phyloP scores from a whole-genome alignment of 768 basidiomycete species.

The Kwoniella sp. region DNA sequence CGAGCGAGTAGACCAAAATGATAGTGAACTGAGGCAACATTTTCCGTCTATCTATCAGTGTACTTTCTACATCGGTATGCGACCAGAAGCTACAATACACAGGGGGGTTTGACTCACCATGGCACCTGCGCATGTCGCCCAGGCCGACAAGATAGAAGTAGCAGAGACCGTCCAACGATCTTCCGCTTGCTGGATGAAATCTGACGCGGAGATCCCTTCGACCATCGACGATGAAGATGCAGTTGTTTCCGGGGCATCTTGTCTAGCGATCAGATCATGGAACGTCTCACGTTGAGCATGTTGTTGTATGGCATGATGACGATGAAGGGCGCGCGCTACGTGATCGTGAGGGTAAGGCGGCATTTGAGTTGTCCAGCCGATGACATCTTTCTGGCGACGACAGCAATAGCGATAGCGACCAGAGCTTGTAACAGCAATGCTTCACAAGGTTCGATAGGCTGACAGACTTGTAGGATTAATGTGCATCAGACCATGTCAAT shows the following conservation, averaged over 20 bases:
- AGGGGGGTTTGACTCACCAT: conserved; percentile 31
- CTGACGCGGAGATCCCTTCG: conserved; percentile 16
- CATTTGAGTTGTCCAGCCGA: background rate
- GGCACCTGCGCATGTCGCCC: conserved; percentile 34
- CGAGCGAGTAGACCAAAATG: conserved; percentile 28
- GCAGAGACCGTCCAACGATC: conserved; percentile 42
- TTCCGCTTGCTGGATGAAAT: conserved; percentile 40
- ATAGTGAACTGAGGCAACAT: conserved; percentile 23
- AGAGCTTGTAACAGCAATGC: too few species aligned
- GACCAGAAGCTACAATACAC: background rate
- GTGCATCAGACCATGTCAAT: too few species aligned
- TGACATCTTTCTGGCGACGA: background rate
- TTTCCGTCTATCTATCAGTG: background rate
- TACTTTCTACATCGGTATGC: background rate
- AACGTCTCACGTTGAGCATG: background rate
- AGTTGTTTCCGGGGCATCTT: background rate
- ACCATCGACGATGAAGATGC: conserved; percentile 2
- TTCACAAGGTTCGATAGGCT: too few species aligned
- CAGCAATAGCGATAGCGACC: too few species aligned
- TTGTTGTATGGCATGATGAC: too few species aligned
- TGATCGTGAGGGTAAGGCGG: background rate
- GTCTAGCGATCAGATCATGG: background rate
- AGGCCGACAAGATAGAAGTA: conserved; percentile 39
- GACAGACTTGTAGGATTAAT: too few species aligned
- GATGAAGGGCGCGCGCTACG: background rate